phyloP scores from a whole-genome alignment of 495 filamentous ascomycete species.

The Xylaria nigripes region DNA sequence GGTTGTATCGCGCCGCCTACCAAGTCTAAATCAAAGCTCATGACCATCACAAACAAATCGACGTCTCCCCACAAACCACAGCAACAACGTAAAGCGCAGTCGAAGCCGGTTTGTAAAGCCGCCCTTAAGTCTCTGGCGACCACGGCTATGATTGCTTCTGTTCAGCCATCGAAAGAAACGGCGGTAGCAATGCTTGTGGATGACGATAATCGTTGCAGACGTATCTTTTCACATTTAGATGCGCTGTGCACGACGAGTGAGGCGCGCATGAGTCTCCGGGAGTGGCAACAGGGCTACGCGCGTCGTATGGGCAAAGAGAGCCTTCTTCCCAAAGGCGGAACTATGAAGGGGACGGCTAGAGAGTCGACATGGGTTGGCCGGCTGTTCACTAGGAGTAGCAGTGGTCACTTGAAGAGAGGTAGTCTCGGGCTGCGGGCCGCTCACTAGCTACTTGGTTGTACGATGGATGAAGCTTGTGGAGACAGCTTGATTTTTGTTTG shows the following conservation, averaged over 20 bases:
- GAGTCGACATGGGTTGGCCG: slow-evolving; percentile 18
- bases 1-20: slow-evolving; percentile 18
- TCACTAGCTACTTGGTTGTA: background rate
- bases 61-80: background rate
- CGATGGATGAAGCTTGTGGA: background rate
- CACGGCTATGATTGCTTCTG: background rate
- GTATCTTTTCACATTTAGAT: slow-evolving; percentile 43
- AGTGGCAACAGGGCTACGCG: slow-evolving; percentile 41
- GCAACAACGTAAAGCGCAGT: background rate
- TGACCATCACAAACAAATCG: background rate
- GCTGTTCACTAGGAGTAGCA: slow-evolving; percentile 13
- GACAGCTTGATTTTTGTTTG: background rate
- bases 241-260: slow-evolving; percentile 40
- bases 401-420: slow-evolving; percentile 10
- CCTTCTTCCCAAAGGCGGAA: slow-evolving; percentile 28
- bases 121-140: background rate
- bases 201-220: slow-evolving; percentile 34
- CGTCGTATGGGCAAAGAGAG: slow-evolving; percentile 13
- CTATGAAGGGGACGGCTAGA: slow-evolving; percentile 17
- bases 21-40: slow-evolving; percentile 11
- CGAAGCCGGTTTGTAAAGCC: background rate
- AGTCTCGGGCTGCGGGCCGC: background rate
- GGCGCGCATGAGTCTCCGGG: slow-evolving; percentile 39
- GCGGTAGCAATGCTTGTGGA: slow-evolving; percentile 23
- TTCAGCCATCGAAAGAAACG: background rate